Evolutionary conservation across 495 filamentous ascomycete species (phyloP), one percentile per base, ranked within the genome.

Genomic region (Cercophora scortea): DNA sequence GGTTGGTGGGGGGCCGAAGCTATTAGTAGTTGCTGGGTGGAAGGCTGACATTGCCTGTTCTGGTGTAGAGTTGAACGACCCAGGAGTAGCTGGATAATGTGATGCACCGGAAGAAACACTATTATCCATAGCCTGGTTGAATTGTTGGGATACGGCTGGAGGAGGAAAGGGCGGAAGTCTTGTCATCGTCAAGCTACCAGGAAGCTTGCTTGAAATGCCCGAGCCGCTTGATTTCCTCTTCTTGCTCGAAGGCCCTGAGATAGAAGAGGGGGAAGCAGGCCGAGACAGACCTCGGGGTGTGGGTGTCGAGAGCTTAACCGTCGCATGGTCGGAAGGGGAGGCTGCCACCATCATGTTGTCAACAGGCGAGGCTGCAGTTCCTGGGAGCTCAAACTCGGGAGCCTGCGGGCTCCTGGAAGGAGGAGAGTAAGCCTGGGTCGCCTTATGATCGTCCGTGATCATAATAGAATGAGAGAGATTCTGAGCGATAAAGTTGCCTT

Each of bases 371-470:
- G 10, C 17, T 9, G 42, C 42, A 17, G n/a, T 15, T 43, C 42
- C 42, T 4, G 42, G 17, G 41, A 9, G 41, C 10, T 43, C 10
- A 3, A 43, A 17, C 3, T 17, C 12, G 8, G n/a, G 3, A 19
- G 4, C 36, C 16, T 43, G 10, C 15, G 42, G 15, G 5, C 25
- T 16, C 15, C 42, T 43, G 42, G 15, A 9, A 9, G 8, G n/a
- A 9, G 15, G 15, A 2, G 15, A 19, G 42, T 19, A 19, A 15
- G 8, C 8, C 15, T 43, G 42, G 3, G 39, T 25, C 3, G 89
- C 91, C 67, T 97, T 97, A 71, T 97, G 92, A 63, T 97, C 91
- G 66, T 97, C 92, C 1, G 92, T 96, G 59, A 97, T 96, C 77
- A 95, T 86, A 50, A 95, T 93, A 0, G 89, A 85, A 35, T 81